phyloP scores from a whole-genome alignment of 116 monocot genomes.

The Dioscorea cayenensis region DNA sequence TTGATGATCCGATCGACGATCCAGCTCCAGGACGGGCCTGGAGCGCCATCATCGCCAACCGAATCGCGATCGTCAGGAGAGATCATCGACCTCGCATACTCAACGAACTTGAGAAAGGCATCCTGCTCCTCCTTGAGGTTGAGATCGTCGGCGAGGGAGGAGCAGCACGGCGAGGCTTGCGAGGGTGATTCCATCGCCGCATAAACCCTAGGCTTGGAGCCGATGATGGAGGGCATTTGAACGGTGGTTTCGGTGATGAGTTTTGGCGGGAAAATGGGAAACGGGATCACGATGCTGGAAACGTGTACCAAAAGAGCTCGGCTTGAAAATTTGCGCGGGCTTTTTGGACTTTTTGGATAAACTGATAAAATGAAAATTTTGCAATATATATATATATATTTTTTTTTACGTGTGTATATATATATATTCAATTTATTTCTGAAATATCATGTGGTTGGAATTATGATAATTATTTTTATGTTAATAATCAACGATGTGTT shows the following conservation, averaged over 20 bases:
- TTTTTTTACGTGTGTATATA: no score
- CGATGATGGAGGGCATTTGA: not conserved
- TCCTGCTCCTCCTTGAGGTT: conserved; percentile 30
- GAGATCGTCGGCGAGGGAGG: not conserved
- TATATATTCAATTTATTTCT: no score
- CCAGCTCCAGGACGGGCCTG: conserved; percentile 76
- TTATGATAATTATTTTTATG: no score
- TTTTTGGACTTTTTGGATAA: no score
- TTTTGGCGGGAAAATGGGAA: conserved; percentile 5
- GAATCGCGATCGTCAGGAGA: conserved; percentile 17
- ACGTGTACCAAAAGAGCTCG: not conserved
- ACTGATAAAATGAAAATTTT: no score
- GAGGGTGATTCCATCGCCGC: not conserved
- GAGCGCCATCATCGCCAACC: conserved; percentile 6
- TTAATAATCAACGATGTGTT: no score
- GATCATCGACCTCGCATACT: conserved; percentile 54
- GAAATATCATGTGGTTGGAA: no score
- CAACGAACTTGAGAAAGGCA: conserved; percentile 68
- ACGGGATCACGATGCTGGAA: not conserved
- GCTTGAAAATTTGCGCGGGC: not conserved
- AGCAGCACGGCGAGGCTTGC: not conserved
- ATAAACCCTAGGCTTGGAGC: not conserved
- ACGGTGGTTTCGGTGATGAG: not conserved
- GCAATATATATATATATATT: no score
- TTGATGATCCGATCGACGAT: conserved; percentile 61